Evolutionary conservation across 2,329 filamentous ascomycete genomes (phyloP), one percentile per base, ranked within the genome.

Genomic region (Diaporthe vexans): DNA sequence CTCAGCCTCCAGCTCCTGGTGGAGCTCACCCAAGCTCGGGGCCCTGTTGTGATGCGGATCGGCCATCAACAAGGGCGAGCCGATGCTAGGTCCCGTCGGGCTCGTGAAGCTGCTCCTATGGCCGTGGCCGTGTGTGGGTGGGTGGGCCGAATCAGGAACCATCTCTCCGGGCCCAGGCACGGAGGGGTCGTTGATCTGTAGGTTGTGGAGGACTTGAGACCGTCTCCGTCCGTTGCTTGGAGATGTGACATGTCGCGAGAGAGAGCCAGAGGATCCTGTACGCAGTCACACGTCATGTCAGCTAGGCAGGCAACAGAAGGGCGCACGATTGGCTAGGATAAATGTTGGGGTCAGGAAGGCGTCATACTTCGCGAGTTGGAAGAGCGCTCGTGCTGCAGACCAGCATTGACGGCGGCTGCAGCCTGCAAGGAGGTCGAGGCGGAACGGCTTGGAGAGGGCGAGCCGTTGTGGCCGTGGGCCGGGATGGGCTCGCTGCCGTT

Each of bases 1-100:
- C 83, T 95, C 93, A 71, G 91, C 93, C 82, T 95, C 93, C 1
- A 95, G 86, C 82, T 95, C 92, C 80, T 95, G 93, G 78, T 95
- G 93, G 56, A 95, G 89, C 82, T 95, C 93, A 24, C 93, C 93
- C 76, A 95, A 82, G 80, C 93, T 95, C 3, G 93, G 93, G 0
- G 92, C 85, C 65, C 93, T 88, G 77, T 91, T 89, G 79, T 94
- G 92, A 77, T 91, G 88, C 21, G 91, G 89, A 77, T 91, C 90
- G 43, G 80, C 81, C 71, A 83, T 79, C 68, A 86, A 81, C 10
- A 89, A 87, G 13, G 88, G 74, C n/a, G 74, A 76, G 19, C 68
- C 73, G n/a, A 70, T 48, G 8, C 61, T 59, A 9, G 61, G 72
- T 7, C 57, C 74, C 11, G 56, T 70, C 9, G 74, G 71, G 52